phyloP scores from a whole-genome alignment of 202 grass and related monocot species.

The Panicum virgatum region DNA sequence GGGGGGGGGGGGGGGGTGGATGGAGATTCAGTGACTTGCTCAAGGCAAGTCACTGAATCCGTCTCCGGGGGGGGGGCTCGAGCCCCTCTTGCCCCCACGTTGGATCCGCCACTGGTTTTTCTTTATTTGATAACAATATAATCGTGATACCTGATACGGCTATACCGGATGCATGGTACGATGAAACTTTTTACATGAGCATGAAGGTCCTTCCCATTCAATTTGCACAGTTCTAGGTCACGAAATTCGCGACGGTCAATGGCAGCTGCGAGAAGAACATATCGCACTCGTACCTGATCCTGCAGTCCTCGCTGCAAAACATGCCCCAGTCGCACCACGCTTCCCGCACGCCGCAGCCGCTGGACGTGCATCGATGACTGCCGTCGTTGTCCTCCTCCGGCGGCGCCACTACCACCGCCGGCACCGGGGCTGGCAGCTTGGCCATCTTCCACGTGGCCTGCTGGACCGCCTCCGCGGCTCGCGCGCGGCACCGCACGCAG shows the following conservation, averaged over 20 bases:
- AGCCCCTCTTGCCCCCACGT: no score
- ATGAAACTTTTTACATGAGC: not conserved
- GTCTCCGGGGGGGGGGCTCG: no score
- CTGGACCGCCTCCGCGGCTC: not conserved
- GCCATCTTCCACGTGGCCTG: slow-evolving; percentile 24
- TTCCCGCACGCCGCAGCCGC: not conserved
- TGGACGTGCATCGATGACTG: not conserved
- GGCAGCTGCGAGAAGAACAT: not conserved
- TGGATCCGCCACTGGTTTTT: no score
- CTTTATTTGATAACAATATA: no score
- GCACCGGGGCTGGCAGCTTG: fast-evolving
- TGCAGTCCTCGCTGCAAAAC: not conserved
- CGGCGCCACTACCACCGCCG: not conserved
- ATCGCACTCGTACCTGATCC: slow-evolving; percentile 1
- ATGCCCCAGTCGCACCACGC: not conserved
- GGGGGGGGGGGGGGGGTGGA: no score
- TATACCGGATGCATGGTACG: no score
- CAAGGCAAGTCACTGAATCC: no score
- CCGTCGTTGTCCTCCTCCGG: not conserved
- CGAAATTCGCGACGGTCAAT: not conserved
- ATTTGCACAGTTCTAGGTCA: not conserved
- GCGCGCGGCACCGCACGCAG: not conserved
- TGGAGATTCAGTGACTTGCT: no score
- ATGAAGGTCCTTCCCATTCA: not conserved
- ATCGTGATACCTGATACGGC: no score